Evolutionary conservation across 169 alveolate species (phyloP), one percentile per base, ranked within the genome.

Genomic region (Eimeria falciformis): DNA sequence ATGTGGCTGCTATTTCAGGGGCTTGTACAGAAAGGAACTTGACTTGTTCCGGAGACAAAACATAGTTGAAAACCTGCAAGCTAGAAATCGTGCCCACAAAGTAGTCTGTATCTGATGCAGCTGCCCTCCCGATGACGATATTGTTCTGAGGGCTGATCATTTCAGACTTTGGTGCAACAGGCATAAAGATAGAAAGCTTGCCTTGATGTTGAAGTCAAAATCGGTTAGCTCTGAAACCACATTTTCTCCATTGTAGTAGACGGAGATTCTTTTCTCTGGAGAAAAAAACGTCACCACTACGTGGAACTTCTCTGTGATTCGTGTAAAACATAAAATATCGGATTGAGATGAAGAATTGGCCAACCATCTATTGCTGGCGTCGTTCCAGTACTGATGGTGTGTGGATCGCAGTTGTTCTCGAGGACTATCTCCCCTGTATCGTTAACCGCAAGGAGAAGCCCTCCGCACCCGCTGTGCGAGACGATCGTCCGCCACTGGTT

Each of bases 351-450:
- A 46, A 46, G n/a, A 43, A 18, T 40, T 3, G 46, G 3, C 65
- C 47, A 0, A 50, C 69, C 87, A 23, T 47, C 68, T 46, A 77
- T n/a, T 45, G 79, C 56, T 14, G 98, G 98, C 21, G 90, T 91
- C 50, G 93, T 94, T 27, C 96, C 94, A 18, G 96, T 95, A 90
- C 95, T 96, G 27, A 96, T 62, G 25, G 95, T 65, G 5, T 94
- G 91, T 0, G 98, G 96, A 3, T 95, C 90, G 90, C 98, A 96
- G 46, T 96, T 96, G 47, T 96, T 96, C 84, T 96, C 97, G 45
- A 96, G 68, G 53, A 95, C 92, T 33, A 96, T 84, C 55, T 96
- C 98, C 18, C 96, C 97, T 68, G 77, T 82, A 83, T 96, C 95
- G 92, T 95, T 95, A 17, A 96, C 82, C 12, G 96, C 95, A 17